Base-by-base conservation (phyloP, 2,329 filamentous ascomycete species). In the Aspergillus sojae region DNA sequence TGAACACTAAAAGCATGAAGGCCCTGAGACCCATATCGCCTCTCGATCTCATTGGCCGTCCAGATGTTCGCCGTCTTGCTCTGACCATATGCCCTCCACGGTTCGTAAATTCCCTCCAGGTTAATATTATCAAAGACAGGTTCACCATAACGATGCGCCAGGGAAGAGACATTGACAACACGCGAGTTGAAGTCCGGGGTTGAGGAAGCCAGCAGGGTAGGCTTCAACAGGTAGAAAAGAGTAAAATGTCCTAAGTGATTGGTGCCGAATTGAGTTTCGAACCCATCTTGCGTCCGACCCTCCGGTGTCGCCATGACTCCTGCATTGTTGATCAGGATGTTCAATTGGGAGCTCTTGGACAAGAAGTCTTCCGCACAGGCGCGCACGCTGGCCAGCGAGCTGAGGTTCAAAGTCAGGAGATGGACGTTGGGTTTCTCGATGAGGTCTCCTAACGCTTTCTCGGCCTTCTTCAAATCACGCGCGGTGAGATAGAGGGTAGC, bases 181-280 rank as follows among this genome's bases (percentile, higher is more conserved):
- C 85, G 79, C 0, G 81, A 84, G 4, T 78, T 70, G 62, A 81
- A 83, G 0, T 68, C 66, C 0, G 80, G 71, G 0, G 77, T 80
- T 1, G 66, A 65, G 4, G 65, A 62, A 3, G 65, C 62, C 10
- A 73, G 32, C 3, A 72, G 53, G 6, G 60, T 52, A 0, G 62
- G 57, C 43, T 81, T 81, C 16, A 88, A 75, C 2, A 86, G 78
- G 21, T 83, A 75, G 61, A 84, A 83, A 9, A 87, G 77, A 0
- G 86, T 75, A 74, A 87, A 87, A 67, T 85, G 82, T 1, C 74
- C 77, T 1, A 88, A 72, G 66, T 87, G 80, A 69, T 87, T 86
- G 1, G 79, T 82, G 23, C 78, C 84, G 58, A 88, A 82, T 60
- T 87, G 84, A 0, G 72, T 70, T 68, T 88, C 85, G 65, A 81